Evolutionary conservation across 306 rosid species (phyloP).

Genomic region (Arachis hypogaea): DNA sequence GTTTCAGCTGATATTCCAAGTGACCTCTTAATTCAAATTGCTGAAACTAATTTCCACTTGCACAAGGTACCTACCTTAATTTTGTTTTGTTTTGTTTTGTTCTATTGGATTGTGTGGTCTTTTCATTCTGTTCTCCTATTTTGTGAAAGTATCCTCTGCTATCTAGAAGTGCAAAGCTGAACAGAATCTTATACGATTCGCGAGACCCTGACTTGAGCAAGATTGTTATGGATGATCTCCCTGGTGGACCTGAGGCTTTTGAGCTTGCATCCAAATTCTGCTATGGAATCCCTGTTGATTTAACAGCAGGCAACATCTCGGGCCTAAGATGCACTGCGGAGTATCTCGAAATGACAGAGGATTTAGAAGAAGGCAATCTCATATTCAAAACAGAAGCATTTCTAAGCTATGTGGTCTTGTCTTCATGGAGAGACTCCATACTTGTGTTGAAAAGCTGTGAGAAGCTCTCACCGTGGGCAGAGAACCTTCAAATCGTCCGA

Average conservation of each 20-base stretch:
- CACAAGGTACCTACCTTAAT: slow-evolving; percentile 70
- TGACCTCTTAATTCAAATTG: slow-evolving; percentile 78
- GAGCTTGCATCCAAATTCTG: slow-evolving; percentile 89
- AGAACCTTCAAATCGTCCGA: slow-evolving; percentile 89
- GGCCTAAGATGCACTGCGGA: slow-evolving; percentile 96
- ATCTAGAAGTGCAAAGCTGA: slow-evolving; percentile 93
- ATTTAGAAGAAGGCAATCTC: slow-evolving; percentile 95
- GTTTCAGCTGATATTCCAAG: slow-evolving; percentile 94
- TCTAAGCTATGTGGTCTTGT: slow-evolving; percentile 93
- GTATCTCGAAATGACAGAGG: slow-evolving; percentile 96
- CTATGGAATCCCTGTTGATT: slow-evolving; percentile 88
- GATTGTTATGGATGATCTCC: slow-evolving; percentile 77
- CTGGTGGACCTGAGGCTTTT: slow-evolving; percentile 88
- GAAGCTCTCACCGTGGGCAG: slow-evolving; percentile 97
- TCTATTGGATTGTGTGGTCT: not conserved
- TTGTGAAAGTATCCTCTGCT: slow-evolving; percentile 80
- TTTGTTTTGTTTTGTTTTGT: slow-evolving; percentile 12
- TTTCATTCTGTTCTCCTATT: not conserved
- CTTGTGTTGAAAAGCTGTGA: slow-evolving; percentile 89
- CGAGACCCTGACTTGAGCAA: slow-evolving; percentile 63
- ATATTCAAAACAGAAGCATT: slow-evolving; percentile 97
- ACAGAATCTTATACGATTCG: slow-evolving; percentile 78
- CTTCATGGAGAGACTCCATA: slow-evolving; percentile 98
- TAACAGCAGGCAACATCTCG: slow-evolving; percentile 88
- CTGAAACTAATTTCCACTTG: slow-evolving; percentile 70